Base-by-base conservation (phyloP, 2,329 filamentous ascomycete species). In the Diaporthe citriasiana region DNA sequence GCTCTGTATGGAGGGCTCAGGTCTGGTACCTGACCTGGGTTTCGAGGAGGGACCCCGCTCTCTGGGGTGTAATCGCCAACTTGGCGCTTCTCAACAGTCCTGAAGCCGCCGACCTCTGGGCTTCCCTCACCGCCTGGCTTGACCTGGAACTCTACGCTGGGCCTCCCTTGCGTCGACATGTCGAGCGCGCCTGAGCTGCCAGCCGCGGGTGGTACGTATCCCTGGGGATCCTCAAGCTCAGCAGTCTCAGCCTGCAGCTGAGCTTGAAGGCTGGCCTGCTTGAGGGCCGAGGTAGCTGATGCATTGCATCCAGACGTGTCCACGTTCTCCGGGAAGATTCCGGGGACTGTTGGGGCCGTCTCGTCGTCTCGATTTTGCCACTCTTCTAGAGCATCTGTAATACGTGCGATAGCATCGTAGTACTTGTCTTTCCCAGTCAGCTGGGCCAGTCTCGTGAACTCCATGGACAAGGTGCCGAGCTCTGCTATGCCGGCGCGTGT, bases 371-470 rank as follows among this genome's bases (percentile, higher is more conserved):
- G 85, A 78, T 91, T 89, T 83, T 98, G 94, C 84, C 92, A 91
- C 69, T 92, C 89, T 76, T 95, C 90, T 35, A 98, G 87, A 10
- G 92, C 92, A 80, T 97, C 87, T 25, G 94, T 97, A 78, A 98
- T 94, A 74, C 95, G 92, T 65, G 94, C 94, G 75, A 98, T 88
- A 22, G 95, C 95, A 83, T 98, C 95, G 80, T 97, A 98, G 83
- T 68, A 68, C n/a, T 68, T 68, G 77, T 92, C 84, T 74, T 96
- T 87, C 73, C 91, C 90, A 0, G 95, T 98, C 76, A 98, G 86
- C 82, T 98, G 95, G 12, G 95, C 94, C 57, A 98, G 87, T 22
- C 95, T 90, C 0, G 95, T 98, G 82, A 98, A 98, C 81, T 98
- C 95, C 86, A 98, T 88, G 12, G 92, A 92, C 76, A 98, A 85